Base-by-base conservation (phyloP, 1,284 basidiomycete species). In the Sporisorium sorghi region DNA sequence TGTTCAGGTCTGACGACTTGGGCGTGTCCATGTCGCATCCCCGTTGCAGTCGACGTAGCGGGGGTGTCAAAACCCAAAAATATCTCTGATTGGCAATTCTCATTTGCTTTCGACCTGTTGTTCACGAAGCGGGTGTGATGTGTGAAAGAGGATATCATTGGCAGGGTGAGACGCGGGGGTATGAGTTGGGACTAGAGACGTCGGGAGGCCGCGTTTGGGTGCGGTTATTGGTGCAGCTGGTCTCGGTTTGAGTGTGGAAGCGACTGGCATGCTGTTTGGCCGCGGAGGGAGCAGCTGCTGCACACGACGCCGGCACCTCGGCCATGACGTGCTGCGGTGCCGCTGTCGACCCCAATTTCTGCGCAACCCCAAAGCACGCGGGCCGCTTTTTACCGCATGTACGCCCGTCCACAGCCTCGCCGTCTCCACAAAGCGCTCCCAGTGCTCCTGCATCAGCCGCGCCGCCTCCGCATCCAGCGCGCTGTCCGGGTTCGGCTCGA, bases 381-480 rank as follows among this genome's bases (percentile, higher is more conserved):
- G 64, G 70, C 24, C 19, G 19, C 24, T 63, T 87, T 63, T 87
- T n/a, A 89, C 90, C 24, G 92, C 92, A 82, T 94, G 93, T 14
- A 94, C 90, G 71, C 89, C 90, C n/a, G 92, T 93, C 78, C 93
- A 92, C 40, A 94, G 87, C 81, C 88, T 89, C 17, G 92, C 92
- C 47, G 92, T 89, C 57, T 90, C 93, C 80, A 94, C 96, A 77
- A 89, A 91, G 44, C 91, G 89, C 84, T 94, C 94, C 57, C 65
- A 76, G 12, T 71, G 90, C 83, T 96, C 94, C 51, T 95, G 87
- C 50, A 97, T 86, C 59, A 96, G 87, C 84, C 94, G 94, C 17
- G 93, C 93, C 0, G 94, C 93, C 85, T 96, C 93, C 83, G 97
- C 94, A 84, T 97, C 93, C 58, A 98, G 87, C 0, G 95, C 94